Conservation (phyloP, 176 grass and related monocot species). For the Carex myosuroides region DNA sequence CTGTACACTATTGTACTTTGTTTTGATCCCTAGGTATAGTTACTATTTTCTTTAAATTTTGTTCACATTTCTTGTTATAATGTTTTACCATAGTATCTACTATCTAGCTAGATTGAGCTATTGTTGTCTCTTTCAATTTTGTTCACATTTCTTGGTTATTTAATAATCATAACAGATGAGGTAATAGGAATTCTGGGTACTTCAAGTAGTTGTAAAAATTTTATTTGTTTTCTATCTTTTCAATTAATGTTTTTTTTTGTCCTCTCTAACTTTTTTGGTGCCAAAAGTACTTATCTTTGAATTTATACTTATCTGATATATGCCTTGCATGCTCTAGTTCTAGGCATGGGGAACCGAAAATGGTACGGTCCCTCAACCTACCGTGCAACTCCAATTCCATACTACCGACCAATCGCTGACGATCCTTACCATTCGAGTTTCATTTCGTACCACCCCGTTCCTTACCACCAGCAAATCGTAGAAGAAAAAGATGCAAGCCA, state of each 20-base stretch:
- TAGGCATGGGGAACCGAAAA: conserved; percentile 17
- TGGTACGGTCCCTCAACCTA: conserved; percentile 7
- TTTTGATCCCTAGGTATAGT: neutral
- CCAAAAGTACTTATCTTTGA: neutral
- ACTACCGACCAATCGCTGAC: neutral
- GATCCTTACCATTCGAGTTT: neutral
- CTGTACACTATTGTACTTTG: neutral
- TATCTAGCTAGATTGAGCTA: neutral
- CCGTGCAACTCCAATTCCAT: conserved; percentile 3
- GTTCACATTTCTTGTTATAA: neutral
- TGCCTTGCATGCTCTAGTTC: neutral
- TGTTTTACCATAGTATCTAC: neutral
- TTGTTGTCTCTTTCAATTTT: neutral
- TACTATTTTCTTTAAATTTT: neutral
- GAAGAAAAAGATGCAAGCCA: neutral
- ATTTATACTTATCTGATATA: neutral
- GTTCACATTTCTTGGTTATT: neutral
- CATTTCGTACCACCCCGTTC: neutral
- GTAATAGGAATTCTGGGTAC: neutral
- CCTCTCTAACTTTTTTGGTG: neutral
- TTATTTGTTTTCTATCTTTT: neutral
- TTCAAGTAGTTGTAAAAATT: neutral
- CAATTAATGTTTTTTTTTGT: neutral
- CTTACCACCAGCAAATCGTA: neutral
- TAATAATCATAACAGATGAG: neutral